phyloP scores from a whole-genome alignment of 2,329 filamentous ascomycete genomes.

The Ophiostoma sp. region DNA sequence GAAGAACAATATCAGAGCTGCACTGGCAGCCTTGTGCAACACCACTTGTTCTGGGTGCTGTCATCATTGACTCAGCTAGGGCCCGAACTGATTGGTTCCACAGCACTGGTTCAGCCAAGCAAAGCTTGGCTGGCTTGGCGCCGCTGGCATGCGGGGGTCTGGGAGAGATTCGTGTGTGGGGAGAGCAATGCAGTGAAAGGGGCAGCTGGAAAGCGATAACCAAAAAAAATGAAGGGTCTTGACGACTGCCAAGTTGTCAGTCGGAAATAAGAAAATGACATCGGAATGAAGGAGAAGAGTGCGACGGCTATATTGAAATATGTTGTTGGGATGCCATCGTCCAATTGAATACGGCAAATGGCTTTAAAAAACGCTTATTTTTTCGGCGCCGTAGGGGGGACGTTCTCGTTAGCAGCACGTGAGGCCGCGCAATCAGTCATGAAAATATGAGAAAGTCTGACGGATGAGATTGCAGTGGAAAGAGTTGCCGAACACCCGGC shows the following conservation, averaged over 20 bases:
- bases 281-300: neutral
- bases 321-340: neutral
- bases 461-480: neutral
- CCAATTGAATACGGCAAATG: neutral
- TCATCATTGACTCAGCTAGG: conserved; percentile 8
- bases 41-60: neutral
- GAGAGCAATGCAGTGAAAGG: conserved; percentile 2
- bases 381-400: neutral
- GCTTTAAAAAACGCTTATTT: conserved; percentile 6
- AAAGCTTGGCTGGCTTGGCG: conserved; percentile 27
- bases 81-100: conserved; percentile 20
- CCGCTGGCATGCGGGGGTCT: conserved; percentile 22
- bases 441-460: neutral
- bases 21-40: conserved; percentile 6
- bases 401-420: neutral
- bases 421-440: conserved; percentile 7
- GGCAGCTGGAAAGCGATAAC: neutral
- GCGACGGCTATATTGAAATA: neutral
- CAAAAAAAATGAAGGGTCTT: neutral
- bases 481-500: neutral
- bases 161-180: conserved; percentile 17
- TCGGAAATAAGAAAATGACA: neutral
- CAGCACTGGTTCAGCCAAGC: conserved; percentile 24
- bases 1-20: neutral
- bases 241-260: neutral